phyloP scores from a whole-genome alignment of 2,329 filamentous ascomycete species.

The Endocalyx cinctus region DNA sequence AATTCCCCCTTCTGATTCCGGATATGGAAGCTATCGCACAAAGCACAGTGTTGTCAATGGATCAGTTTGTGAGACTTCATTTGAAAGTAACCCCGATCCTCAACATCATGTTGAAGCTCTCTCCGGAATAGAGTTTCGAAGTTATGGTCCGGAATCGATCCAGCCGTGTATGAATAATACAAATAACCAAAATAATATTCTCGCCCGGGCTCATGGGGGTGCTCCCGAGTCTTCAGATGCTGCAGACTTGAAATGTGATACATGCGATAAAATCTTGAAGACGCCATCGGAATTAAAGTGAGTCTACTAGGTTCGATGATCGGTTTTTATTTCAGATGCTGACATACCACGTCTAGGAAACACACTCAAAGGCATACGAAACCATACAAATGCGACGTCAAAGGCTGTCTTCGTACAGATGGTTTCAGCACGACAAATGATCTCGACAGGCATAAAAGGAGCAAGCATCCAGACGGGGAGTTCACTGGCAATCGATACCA shows the following conservation, averaged over 20 bases:
- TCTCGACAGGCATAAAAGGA: constrained; percentile 71
- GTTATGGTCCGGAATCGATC: constrained; percentile 11
- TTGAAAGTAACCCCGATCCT: constrained; percentile 22
- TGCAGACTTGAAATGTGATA: constrained; percentile 29
- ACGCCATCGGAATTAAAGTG: constrained; percentile 55
- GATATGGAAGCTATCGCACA: constrained; percentile 38
- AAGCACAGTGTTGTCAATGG: constrained; percentile 39
- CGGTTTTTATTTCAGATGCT: too few relatives aligned
- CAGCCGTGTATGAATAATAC: too few relatives aligned
- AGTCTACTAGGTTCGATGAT: too few relatives aligned
- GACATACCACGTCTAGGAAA: too few relatives aligned
- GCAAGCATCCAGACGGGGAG: constrained; percentile 54
- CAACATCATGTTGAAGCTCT: constrained; percentile 32
- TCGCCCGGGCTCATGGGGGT: too few relatives aligned
- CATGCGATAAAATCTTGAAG: constrained; percentile 38
- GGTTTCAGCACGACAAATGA: constrained; percentile 82
- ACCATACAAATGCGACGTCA: constrained; percentile 56
- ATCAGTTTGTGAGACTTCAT: constrained; percentile 42
- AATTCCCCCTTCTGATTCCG: constrained; percentile 38
- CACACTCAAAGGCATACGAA: constrained; percentile 68
- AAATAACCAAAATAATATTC: too few relatives aligned
- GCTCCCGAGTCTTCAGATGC: too few relatives aligned
- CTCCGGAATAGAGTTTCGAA: constrained; percentile 19
- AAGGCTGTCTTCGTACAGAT: constrained; percentile 51
- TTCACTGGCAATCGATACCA: constrained; percentile 50